A percentile compares a stretch with the other conserved stretches of the same genome.
Conservation (phyloP, 257 asterid genomes). For the Lycium barbarum region DNA sequence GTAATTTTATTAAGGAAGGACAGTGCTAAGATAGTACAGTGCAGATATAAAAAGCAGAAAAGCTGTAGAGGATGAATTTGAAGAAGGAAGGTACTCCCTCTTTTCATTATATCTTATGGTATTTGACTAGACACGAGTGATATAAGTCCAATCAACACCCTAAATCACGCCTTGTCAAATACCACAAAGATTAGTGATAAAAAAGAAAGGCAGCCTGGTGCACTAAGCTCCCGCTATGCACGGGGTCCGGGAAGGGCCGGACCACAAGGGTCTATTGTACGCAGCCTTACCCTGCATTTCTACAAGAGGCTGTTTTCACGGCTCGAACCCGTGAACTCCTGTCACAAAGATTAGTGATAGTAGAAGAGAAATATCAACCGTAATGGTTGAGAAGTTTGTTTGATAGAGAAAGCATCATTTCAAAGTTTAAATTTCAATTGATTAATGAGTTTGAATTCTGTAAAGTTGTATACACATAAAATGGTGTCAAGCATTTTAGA, state of each 20-base stretch:
- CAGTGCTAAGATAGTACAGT: neutral
- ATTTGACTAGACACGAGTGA: neutral
- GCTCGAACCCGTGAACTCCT: too few relatives aligned
- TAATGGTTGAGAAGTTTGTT: neutral
- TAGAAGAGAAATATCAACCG: neutral
- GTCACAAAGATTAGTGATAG: neutral
- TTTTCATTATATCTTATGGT: neutral
- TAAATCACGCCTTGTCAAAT: slow-evolving; percentile 1
- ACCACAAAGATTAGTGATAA: neutral
- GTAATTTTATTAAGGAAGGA: neutral
- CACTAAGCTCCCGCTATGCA: too few relatives aligned
- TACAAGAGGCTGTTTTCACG: too few relatives aligned
- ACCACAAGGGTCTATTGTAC: too few relatives aligned
- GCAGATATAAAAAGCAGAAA: neutral
- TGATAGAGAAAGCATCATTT: neutral
- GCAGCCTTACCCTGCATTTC: too few relatives aligned
- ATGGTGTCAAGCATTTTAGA: slow-evolving; percentile 10
- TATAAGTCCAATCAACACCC: neutral
- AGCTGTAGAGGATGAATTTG: neutral
- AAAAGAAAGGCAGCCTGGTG: too few relatives aligned
- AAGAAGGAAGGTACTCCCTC: slow-evolving; percentile 1
- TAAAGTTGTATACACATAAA: slow-evolving; percentile 1
- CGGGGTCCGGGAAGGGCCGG: too few relatives aligned
- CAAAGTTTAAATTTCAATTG: neutral
- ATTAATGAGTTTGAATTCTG: slow-evolving; percentile 1